A percentile compares a stretch with the other conserved stretches of the same genome.
Evolutionary conservation across 352 stramenopile species (phyloP).

Genomic region (Phytopythium chamaehyphon): DNA sequence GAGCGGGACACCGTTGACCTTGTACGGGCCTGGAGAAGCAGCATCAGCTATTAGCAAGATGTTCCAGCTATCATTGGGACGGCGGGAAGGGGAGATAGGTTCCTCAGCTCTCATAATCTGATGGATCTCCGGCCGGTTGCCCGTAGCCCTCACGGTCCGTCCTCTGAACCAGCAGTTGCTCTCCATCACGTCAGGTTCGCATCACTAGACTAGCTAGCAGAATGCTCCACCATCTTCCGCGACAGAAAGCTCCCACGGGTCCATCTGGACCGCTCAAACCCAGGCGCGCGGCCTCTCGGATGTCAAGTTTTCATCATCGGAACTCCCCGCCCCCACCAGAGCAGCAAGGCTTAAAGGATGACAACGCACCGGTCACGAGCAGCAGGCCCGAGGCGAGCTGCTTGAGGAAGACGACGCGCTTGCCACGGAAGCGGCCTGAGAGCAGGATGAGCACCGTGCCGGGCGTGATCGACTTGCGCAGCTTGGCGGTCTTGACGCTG

Average conservation of each 20-base stretch:
- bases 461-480: conserved; percentile 94
- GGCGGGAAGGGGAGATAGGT: conserved; percentile 9
- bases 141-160: conserved; percentile 4
- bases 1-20: conserved; percentile 98
- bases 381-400: conserved; percentile 95
- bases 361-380: conserved; percentile 90
- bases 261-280: background rate
- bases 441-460: conserved; percentile 98
- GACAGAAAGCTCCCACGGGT: background rate
- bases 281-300: conserved; percentile 28
- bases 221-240: too few species aligned
- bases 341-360: background rate
- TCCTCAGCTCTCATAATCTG: conserved; percentile 91
- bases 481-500: conserved; percentile 88
- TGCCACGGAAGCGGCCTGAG: conserved; percentile 95
- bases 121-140: conserved; percentile 51
- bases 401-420: conserved; percentile 98
- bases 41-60: background rate
- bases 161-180: background rate
- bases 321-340: conserved; percentile 15
- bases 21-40: conserved; percentile 91
- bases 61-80: background rate
- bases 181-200: background rate
- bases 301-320: conserved; percentile 75
- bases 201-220: too few species aligned